Base-by-base conservation (phyloP, 2,329 filamentous ascomycete genomes). In the Clonostachys rhizophaga region DNA sequence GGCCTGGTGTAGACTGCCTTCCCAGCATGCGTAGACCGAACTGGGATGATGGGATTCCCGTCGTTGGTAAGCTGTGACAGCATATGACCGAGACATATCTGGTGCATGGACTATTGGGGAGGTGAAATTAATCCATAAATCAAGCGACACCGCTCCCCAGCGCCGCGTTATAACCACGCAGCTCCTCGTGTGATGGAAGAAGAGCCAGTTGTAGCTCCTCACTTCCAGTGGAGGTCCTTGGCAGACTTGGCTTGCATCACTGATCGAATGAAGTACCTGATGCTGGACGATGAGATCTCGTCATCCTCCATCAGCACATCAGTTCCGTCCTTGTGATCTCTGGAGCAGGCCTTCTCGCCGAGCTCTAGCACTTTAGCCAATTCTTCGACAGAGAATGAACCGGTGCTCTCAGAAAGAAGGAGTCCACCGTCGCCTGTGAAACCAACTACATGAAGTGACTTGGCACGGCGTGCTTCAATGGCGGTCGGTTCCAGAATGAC, bases 351-450 rank as follows among this genome's bases (percentile, higher is more conserved):
- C 37, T 70, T 67, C 58, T 82, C 75, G 34, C 87, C 90, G 41
- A 74, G 69, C 51, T 84, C 76, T 53, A 84, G 81, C 16, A 87
- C 80, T 40, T 76, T 70, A 47, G 90, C 81, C 90, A 91, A 96
- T 52, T 86, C 84, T 13, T 82, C 75, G 54, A 87, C 73, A 42
- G 81, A 80, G 61, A 96, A 97, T 5, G 70, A 68, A 1, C 92
- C 92, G 57, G 92, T 83, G 58, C 90, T 95, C 67, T 96, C 88
- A 34, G 81, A 84, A 40, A 96, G 67, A 18, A 96, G 68, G 45
- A 95, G 70, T 49, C 89, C 83, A 9, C 85, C 80, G 45, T 82
- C 73, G 2, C 84, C 83, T n/a, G 85, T 86, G 62, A 94, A 95
- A 6, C 84, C 86, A 49, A 96, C 75, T n/a, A 87, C 89, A 62